Evolutionary conservation across 768 basidiomycete genomes (phyloP), one percentile per base, ranked within the genome.

Genomic region (Leucosporidium yakuticum): DNA sequence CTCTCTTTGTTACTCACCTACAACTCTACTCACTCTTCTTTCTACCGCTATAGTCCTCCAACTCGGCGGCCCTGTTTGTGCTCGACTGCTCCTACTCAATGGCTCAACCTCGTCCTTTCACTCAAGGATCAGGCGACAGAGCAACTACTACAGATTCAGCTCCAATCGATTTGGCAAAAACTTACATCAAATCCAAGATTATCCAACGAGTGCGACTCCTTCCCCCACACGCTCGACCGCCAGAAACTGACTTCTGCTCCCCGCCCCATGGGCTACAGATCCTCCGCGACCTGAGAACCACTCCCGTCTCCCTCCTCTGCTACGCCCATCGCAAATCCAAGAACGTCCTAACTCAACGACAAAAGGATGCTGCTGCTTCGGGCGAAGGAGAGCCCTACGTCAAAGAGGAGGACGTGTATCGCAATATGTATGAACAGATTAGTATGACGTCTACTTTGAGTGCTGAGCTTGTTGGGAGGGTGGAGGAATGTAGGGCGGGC

Each of bases 141-240:
- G n/a, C 34, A n/a, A 39, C 23, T 8, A 27, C 50, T 51, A 27
- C 25, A 23, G 50, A 51, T 4, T 2, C 4, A 27, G 15, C 50
- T 51, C 50, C 25, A 14, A 51, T 27, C 50, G 25, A 51, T 9
- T 17, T 23, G 8, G 25, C 50, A n/a, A 23, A 51, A 8, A 23
- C 50, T n/a, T 96, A 87, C 76, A 84, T 94, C 44, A 91, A 95
- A 76, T 89, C 94, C 69, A 92, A 95, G 88, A 90, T 90, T 63
- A 64, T 67, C 50, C 64, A 68, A 25, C 59, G 67, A 7, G 68
- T 69, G 32, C 15, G 78, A 27, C 7, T 47, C 60, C 14, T 6
- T 6, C 23, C 39, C 58, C 12, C 23, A 20, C 14, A 12, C 34
- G 32, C 21, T 8, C 2, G 39, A 20, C 27, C 9, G 57, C 32